phyloP scores from a whole-genome alignment of 139 green algal genomes.

The Marvania coccoides region DNA sequence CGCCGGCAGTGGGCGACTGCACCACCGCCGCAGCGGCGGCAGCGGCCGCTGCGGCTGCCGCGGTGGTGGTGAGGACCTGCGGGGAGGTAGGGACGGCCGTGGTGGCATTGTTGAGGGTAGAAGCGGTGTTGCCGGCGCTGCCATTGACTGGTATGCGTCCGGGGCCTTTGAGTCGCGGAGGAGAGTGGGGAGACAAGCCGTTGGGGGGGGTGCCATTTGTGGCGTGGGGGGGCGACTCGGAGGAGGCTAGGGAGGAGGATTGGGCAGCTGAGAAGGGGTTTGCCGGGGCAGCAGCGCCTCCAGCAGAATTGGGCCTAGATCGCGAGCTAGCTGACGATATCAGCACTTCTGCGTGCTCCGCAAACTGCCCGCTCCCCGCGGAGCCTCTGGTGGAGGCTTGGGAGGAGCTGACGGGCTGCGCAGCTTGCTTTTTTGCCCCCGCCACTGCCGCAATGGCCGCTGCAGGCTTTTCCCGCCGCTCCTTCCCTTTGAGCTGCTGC shows the following conservation, averaged over 20 bases:
- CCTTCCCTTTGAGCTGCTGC: no score
- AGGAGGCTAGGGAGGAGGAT: no score
- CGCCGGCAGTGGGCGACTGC: neutral
- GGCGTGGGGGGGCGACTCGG: neutral
- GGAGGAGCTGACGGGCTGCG: neutral
- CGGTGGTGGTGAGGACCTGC: neutral
- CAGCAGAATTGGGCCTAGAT: no score
- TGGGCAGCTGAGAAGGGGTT: no score
- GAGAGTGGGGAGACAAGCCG: no score
- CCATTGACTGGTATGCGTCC: no score
- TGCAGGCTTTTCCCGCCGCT: neutral
- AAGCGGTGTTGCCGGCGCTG: no score
- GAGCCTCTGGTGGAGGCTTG: neutral
- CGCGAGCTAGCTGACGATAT: constrained; percentile 6
- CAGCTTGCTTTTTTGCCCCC: neutral
- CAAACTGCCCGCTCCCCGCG: constrained; percentile 9
- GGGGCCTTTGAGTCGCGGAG: no score
- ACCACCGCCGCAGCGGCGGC: neutral
- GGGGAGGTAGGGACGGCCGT: neutral
- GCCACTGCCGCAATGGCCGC: neutral
- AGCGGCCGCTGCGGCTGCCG: neutral
- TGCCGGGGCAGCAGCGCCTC: no score
- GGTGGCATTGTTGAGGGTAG: neutral
- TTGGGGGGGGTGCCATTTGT: neutral
- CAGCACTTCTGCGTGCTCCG: constrained; percentile 16